Percentiles rank a stretch among this genome's conserved stretches.
phyloP scores from a whole-genome alignment of 2,329 filamentous ascomycete species.

The Talaromyces marneffei region DNA sequence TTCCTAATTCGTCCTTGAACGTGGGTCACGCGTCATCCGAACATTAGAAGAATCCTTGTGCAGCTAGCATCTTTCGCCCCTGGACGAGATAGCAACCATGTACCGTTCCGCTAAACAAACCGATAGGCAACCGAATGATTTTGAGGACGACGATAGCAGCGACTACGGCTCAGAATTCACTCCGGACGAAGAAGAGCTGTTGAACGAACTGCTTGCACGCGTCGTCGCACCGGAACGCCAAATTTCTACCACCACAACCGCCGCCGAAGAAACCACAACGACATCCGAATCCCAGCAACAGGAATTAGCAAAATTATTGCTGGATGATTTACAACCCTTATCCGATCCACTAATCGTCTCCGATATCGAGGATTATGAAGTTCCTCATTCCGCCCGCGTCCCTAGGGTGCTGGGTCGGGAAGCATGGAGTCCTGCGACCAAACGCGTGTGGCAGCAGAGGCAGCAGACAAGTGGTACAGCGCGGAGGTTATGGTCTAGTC shows the following conservation, averaged over 20 bases:
- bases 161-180: slow-evolving; percentile 62
- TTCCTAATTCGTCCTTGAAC: not conserved
- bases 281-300: slow-evolving; percentile 15
- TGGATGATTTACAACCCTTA: slow-evolving; percentile 18
- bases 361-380: slow-evolving; percentile 42
- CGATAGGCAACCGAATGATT: not conserved
- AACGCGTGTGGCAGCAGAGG: slow-evolving; percentile 17
- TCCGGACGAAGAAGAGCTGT: slow-evolving; percentile 50
- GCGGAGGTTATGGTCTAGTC: slow-evolving; percentile 19
- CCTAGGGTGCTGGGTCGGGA: slow-evolving; percentile 40
- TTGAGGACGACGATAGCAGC: slow-evolving; percentile 34
- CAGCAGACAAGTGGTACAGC: slow-evolving; percentile 14
- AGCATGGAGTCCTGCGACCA: slow-evolving; percentile 28
- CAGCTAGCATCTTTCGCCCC: not conserved
- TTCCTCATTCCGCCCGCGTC: slow-evolving; percentile 31
- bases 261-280: slow-evolving; percentile 18
- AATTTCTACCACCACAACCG: not conserved
- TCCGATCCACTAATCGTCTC: slow-evolving; percentile 21
- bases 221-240: slow-evolving; percentile 23
- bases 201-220: slow-evolving; percentile 48
- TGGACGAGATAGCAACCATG: not conserved
- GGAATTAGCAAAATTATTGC: slow-evolving; percentile 9
- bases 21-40: slow-evolving; percentile 9
- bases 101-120: not conserved
- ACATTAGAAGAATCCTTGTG: not conserved